phyloP scores from a whole-genome alignment of 768 basidiomycete species.

The Xerocomellus intermedius region DNA sequence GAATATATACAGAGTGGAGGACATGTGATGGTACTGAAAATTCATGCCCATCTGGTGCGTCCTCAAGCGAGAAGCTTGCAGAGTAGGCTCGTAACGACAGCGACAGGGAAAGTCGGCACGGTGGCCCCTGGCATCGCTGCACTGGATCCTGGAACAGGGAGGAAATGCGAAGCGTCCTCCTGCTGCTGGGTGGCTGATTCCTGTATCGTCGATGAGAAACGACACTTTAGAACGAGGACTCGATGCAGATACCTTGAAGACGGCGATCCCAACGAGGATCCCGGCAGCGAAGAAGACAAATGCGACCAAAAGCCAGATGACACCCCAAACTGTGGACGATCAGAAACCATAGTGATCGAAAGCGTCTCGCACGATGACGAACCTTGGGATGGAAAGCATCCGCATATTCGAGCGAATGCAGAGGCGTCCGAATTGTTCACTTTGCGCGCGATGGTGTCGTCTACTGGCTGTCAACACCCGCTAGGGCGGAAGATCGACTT shows the following conservation, averaged over 20 bases:
- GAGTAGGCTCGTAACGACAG: conserved; percentile 21
- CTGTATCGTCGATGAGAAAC: conserved; percentile 32
- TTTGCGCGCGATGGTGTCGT: conserved; percentile 82
- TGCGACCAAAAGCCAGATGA: conserved; percentile 80
- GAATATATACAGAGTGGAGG: neutral
- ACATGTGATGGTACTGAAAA: neutral
- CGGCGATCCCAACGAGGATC: conserved; percentile 72
- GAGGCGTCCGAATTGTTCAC: conserved; percentile 87
- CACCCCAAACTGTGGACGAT: conserved; percentile 68
- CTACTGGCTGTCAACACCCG: conserved; percentile 34
- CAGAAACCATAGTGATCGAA: neutral
- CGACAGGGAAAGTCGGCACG: conserved; percentile 23
- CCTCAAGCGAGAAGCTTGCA: conserved; percentile 24
- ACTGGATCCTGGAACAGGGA: conserved; percentile 57
- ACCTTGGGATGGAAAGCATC: conserved; percentile 85
- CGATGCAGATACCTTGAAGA: conserved; percentile 66
- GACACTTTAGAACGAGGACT: neutral
- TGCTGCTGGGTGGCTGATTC: conserved; percentile 59
- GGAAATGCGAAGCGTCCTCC: conserved; percentile 50
- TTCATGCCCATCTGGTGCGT: neutral
- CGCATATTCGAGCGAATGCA: conserved; percentile 79
- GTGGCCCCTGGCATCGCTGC: conserved; percentile 33
- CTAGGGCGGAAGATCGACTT: neutral
- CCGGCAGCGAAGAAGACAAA: conserved; percentile 73
- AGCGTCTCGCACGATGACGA: neutral